A percentile compares a stretch with the other conserved stretches of the same genome.
Evolutionary conservation across 78 protist genomes (phyloP).

Genomic region (Emiliania huxleyi): DNA sequence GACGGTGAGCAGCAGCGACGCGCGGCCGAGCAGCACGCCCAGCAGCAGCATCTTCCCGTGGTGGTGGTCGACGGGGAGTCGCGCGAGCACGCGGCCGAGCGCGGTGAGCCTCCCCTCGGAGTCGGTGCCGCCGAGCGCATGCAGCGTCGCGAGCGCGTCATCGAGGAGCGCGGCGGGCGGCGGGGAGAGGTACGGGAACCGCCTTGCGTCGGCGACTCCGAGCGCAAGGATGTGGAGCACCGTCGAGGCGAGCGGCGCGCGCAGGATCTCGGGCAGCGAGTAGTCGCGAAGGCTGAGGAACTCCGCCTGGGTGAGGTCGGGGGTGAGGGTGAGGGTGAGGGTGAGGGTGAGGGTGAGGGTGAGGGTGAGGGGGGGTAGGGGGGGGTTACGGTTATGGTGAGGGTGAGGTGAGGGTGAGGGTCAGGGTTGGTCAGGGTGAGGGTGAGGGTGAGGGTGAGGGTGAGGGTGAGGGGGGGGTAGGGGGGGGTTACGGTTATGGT

Average conservation of each 20-base stretch:
- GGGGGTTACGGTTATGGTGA: too few relatives aligned
- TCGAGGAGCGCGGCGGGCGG: background rate
- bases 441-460: too few relatives aligned
- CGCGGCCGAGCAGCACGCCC: slow-evolving; percentile 76
- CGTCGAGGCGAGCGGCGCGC: slow-evolving; percentile 71
- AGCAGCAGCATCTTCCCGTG: slow-evolving; percentile 12
- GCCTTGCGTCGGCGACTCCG: too few relatives aligned
- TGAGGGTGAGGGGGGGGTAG: too few relatives aligned
- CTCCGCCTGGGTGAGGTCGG: slow-evolving; percentile 48
- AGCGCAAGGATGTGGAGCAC: slow-evolving; percentile 63
- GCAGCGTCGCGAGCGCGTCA: slow-evolving; percentile 49
- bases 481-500: too few relatives aligned
- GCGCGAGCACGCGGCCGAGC: slow-evolving; percentile 53
- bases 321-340: slow-evolving; percentile 64
- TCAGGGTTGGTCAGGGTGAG: too few relatives aligned
- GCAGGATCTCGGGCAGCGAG: slow-evolving; percentile 77
- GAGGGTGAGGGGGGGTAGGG: too few relatives aligned
- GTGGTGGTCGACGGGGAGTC: too few relatives aligned
- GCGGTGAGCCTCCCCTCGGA: background rate
- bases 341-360: slow-evolving; percentile 79
- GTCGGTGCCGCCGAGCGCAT: slow-evolving; percentile 21
- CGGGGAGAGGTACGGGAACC: background rate
- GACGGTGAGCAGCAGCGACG: slow-evolving; percentile 67
- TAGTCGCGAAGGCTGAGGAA: background rate
- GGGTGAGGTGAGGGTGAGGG: too few relatives aligned